phyloP scores from a whole-genome alignment of 352 stramenopile species.

The Phytophthora crassamura region DNA sequence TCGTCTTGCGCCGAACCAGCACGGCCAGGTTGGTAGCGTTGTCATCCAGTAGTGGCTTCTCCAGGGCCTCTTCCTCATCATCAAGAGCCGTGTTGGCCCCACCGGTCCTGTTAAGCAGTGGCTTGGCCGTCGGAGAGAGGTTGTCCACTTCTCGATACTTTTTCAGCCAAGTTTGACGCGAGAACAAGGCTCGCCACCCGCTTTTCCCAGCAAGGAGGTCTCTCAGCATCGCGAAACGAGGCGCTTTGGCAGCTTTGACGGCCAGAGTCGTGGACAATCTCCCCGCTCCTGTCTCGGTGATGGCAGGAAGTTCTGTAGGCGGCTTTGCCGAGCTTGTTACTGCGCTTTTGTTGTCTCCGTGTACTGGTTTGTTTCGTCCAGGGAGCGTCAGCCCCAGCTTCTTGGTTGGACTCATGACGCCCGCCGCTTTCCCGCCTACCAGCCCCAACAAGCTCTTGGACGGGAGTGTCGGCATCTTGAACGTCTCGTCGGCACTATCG shows the following conservation, averaged over 20 bases:
- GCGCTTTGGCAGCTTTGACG: constrained; percentile 16
- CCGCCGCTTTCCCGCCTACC: constrained; percentile 17
- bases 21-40: constrained; percentile 21
- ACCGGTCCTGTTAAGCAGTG: constrained; percentile 24
- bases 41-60: constrained; percentile 27
- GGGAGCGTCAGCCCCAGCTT: constrained; percentile 24
- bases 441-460: constrained; percentile 50
- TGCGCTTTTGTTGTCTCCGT: constrained; percentile 5
- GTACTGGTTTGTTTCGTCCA: constrained; percentile 15
- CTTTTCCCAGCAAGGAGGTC: constrained; percentile 40
- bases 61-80: constrained; percentile 22
- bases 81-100: constrained; percentile 14
- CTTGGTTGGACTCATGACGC: constrained; percentile 24
- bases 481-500: constrained; percentile 64
- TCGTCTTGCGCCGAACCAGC: constrained; percentile 31
- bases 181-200: constrained; percentile 47
- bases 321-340: constrained; percentile 2
- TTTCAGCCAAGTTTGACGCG: constrained; percentile 57
- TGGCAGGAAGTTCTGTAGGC: constrained; percentile 1
- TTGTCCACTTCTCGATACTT: constrained; percentile 60
- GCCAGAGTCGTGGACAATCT: constrained; percentile 13
- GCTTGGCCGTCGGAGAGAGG: constrained; percentile 28
- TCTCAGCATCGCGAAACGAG: constrained; percentile 47
- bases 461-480: constrained; percentile 83
- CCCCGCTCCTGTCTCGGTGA: constrained; percentile 14